A percentile compares a stretch with the other conserved stretches of the same genome.
phyloP scores from a whole-genome alignment of 1,139 yeast species.

The Williopsis jadinii region DNA sequence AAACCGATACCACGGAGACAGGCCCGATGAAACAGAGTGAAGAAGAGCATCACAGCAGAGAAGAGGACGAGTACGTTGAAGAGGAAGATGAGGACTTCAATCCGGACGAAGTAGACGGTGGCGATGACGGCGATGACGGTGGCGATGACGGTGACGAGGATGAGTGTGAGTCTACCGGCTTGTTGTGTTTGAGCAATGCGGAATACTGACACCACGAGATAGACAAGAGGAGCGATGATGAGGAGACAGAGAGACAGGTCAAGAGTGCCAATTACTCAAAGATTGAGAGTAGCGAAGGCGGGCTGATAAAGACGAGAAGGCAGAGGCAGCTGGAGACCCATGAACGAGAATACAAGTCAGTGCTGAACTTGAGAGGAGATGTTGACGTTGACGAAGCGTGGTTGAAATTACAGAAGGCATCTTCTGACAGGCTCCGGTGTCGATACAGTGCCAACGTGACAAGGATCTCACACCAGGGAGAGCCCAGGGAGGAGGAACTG shows the following conservation, averaged over 20 bases:
- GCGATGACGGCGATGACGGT: no score
- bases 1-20: no score
- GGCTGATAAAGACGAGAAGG: constrained; percentile 48
- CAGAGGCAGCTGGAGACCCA: constrained; percentile 40
- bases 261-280: constrained; percentile 31
- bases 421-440: constrained; percentile 21
- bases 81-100: constrained; percentile 32
- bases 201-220: background rate
- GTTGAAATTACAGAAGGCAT: constrained; percentile 31
- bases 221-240: constrained; percentile 29
- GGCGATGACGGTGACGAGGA: no score
- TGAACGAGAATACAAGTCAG: constrained; percentile 22
- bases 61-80: constrained; percentile 23
- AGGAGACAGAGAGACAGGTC: constrained; percentile 28
- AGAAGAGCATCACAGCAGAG: no score
- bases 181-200: no score
- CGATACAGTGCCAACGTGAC: constrained; percentile 11
- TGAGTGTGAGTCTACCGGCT: no score
- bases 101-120: constrained; percentile 18
- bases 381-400: constrained; percentile 47
- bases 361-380: constrained; percentile 12
- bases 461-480: no score
- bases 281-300: constrained; percentile 45
- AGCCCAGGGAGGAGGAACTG: background rate
- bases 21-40: no score